phyloP scores from a whole-genome alignment of 805 yeast species.

The Wickerhamiella nectarea region DNA sequence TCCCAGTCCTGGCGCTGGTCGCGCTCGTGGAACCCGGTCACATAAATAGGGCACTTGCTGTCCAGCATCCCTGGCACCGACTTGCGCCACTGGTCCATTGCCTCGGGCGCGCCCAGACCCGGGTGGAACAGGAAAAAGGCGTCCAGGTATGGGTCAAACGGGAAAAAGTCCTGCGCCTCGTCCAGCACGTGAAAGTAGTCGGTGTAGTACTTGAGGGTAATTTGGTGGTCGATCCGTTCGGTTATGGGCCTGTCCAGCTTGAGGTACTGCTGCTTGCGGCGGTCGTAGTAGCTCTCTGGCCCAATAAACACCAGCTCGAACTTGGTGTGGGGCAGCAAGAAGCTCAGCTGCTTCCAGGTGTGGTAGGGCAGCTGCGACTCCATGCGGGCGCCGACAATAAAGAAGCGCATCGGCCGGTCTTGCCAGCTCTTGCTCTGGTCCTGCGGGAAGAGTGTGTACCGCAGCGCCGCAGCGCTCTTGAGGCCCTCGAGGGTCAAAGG shows the following conservation, averaged over 20 bases:
- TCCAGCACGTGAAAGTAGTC: constrained; percentile 84
- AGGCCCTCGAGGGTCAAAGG: constrained; percentile 86
- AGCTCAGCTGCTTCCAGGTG: constrained; percentile 88
- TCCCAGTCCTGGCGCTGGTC: constrained; percentile 59
- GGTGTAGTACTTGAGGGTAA: constrained; percentile 71
- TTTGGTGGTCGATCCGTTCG: constrained; percentile 56
- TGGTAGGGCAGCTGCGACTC: constrained; percentile 89
- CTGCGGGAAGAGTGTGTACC: constrained; percentile 76
- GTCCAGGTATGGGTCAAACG: constrained; percentile 94
- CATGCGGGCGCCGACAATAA: constrained; percentile 81
- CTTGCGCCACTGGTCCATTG: constrained; percentile 68
- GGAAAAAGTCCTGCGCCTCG: constrained; percentile 88
- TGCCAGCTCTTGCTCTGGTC: constrained; percentile 45
- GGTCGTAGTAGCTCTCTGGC: constrained; percentile 76
- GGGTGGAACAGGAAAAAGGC: constrained; percentile 92
- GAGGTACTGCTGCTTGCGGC: constrained; percentile 48
- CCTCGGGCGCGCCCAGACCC: constrained; percentile 73
- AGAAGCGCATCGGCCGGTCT: constrained; percentile 80
- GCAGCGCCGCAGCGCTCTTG: constrained; percentile 81
- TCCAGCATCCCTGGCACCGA: constrained; percentile 78
- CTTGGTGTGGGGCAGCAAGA: constrained; percentile 65
- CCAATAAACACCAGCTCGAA: constrained; percentile 89
- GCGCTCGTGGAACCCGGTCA: constrained; percentile 74
- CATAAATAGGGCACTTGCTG: constrained; percentile 82
- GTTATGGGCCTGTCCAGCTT: constrained; percentile 39